These are phyloP conservation scores for Barnettozyma californica DNA, from an alignment of 805 yeast genomes.

Conservation along the genomic window DNA sequence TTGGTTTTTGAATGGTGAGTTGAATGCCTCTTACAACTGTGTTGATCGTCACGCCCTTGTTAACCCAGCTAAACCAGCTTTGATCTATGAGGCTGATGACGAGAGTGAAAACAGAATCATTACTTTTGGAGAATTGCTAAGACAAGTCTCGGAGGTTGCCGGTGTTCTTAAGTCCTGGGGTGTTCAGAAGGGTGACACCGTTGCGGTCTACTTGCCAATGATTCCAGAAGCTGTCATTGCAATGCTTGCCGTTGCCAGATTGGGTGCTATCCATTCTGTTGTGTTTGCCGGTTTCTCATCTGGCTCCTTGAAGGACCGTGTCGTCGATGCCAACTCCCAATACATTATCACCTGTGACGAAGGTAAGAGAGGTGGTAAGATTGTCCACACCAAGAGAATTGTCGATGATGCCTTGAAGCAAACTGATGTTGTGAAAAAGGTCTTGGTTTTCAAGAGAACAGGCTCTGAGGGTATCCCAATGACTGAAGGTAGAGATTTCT, in stretches of 20 bases:
- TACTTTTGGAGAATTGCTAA: conserved; percentile 82
- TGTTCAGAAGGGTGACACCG: conserved; percentile 90
- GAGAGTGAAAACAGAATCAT: conserved; percentile 64
- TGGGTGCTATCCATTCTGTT: conserved; percentile 95
- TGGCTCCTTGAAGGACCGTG: conserved; percentile 87
- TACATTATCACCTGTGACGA: conserved; percentile 93
- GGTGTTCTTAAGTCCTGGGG: conserved; percentile 81
- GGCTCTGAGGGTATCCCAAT: conserved; percentile 69
- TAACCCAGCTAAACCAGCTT: conserved; percentile 79
- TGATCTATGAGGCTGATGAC: conserved; percentile 93
- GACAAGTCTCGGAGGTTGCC: conserved; percentile 82
- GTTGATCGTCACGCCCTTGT: conserved; percentile 92
- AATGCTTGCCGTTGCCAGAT: conserved; percentile 86
- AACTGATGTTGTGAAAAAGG: conserved; percentile 72
- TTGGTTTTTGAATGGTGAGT: conserved; percentile 91
- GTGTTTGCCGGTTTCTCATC: conserved; percentile 96
- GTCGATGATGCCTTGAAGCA: conserved; percentile 87
- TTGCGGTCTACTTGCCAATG: conserved; percentile 96
- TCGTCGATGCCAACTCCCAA: conserved; percentile 78
- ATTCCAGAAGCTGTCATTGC: conserved; percentile 94
- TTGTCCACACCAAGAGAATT: conserved; percentile 85
- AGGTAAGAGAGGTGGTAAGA: conserved; percentile 93
- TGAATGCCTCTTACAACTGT: conserved; percentile 90
- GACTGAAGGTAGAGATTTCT: conserved; percentile 76
- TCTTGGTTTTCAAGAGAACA: conserved; percentile 84